Evolutionary conservation across 1,284 basidiomycete genomes (phyloP).

Genomic region (Irpex sp.): DNA sequence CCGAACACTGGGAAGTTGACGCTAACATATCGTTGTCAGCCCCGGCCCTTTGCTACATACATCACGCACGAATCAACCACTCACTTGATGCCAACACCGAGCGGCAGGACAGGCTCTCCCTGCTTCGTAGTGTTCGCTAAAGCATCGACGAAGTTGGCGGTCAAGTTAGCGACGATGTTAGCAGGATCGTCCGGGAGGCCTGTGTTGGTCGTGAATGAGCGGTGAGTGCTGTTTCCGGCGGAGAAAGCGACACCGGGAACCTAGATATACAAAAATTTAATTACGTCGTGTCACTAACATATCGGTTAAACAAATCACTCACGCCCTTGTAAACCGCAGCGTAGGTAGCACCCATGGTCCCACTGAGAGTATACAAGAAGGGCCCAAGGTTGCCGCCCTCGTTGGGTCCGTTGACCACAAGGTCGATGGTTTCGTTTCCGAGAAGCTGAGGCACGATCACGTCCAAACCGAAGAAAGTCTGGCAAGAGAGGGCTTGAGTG

Average conservation of each 20-base stretch:
- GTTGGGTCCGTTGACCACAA: conserved; percentile 37
- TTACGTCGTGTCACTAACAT: no score
- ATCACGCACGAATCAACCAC: conserved; percentile 1
- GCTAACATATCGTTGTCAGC: conserved; percentile 14
- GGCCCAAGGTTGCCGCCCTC: conserved; percentile 36
- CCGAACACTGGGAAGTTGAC: conserved; percentile 34
- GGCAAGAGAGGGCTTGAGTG: not conserved
- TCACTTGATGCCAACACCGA: conserved; percentile 34
- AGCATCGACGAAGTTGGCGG: conserved; percentile 29
- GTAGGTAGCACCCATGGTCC: conserved; percentile 37
- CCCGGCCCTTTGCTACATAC: no score
- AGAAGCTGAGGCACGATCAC: conserved; percentile 33
- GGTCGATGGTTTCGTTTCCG: conserved; percentile 28
- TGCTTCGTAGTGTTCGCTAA: conserved; percentile 27
- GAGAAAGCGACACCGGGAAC: conserved; percentile 37
- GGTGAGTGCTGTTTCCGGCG: conserved; percentile 34
- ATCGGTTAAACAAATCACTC: conserved; percentile 2
- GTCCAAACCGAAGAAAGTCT: conserved; percentile 35
- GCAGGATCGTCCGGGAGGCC: conserved; percentile 30
- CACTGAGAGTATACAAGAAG: conserved; percentile 34
- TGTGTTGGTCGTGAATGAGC: conserved; percentile 36
- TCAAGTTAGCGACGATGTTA: conserved; percentile 31
- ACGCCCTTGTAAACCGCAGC: conserved; percentile 34
- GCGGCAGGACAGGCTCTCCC: conserved; percentile 30
- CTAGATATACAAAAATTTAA: conserved; percentile 11